phyloP scores from a whole-genome alignment of 108 stramenopile species.

The Cylindrotheca fusiformis region DNA sequence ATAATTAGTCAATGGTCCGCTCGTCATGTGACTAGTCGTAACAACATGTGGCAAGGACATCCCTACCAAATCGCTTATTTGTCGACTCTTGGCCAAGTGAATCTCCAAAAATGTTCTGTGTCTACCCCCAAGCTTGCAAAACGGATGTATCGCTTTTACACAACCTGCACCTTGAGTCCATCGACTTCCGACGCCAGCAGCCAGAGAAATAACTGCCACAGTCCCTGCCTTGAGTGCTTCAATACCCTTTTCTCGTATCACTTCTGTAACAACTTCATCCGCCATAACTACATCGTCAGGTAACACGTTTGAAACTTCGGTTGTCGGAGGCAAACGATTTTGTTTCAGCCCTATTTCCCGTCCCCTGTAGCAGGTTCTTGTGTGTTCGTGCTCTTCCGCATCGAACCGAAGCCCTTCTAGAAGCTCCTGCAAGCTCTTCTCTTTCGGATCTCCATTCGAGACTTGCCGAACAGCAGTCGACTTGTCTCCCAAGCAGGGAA shows the following conservation, averaged over 20 bases:
- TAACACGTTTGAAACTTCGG: conserved; percentile 32
- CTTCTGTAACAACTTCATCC: conserved; percentile 22
- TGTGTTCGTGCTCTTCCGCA: conserved; percentile 28
- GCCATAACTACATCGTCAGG: conserved; percentile 45
- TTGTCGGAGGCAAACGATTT: conserved; percentile 42
- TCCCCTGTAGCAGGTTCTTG: conserved; percentile 27
- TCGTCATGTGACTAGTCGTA: conserved; percentile 64
- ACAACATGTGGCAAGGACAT: conserved; percentile 46
- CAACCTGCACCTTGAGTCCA: conserved; percentile 69
- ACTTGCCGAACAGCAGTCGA: neutral
- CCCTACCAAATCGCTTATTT: conserved; percentile 34
- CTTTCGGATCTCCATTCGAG: neutral
- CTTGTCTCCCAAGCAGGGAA: conserved; percentile 1
- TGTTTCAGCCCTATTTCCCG: conserved; percentile 55
- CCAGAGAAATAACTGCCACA: conserved; percentile 49
- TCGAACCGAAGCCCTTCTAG: conserved; percentile 50
- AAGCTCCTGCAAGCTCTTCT: conserved; percentile 27
- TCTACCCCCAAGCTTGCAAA: conserved; percentile 42
- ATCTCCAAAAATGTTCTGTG: conserved; percentile 55
- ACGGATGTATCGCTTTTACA: conserved; percentile 57
- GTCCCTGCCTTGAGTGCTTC: conserved; percentile 44
- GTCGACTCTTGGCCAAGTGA: conserved; percentile 57
- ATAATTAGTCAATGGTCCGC: conserved; percentile 34
- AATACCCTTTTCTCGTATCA: conserved; percentile 25
- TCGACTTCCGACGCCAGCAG: conserved; percentile 58